These are phyloP conservation scores for Vachellia pachyceras DNA, from an alignment of 306 rosid genomes.

Conservation along the genomic window DNA sequence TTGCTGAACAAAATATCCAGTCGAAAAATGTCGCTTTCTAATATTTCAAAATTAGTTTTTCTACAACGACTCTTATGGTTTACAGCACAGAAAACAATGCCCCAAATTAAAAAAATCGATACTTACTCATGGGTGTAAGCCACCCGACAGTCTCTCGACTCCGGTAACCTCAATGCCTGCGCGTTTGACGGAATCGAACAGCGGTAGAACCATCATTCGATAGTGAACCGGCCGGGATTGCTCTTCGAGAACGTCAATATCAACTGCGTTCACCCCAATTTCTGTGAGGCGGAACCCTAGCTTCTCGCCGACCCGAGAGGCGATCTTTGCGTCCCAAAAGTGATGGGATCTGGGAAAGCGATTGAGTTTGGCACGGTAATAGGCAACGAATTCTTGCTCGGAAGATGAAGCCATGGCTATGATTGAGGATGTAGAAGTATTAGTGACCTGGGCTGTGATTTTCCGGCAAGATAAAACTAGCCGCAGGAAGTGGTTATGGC, in stretches of 20 bases:
- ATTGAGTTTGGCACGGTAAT: conserved; percentile 46
- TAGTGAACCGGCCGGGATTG: conserved; percentile 42
- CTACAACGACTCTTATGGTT: no score
- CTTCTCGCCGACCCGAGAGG: conserved; percentile 56
- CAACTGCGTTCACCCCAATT: conserved; percentile 47
- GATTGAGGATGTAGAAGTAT: conserved; percentile 47
- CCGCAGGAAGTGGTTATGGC: conserved; percentile 40
- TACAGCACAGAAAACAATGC: neutral
- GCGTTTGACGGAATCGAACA: conserved; percentile 49
- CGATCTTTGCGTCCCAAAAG: conserved; percentile 51
- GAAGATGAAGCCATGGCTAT: conserved; percentile 61
- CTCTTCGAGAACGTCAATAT: conserved; percentile 43
- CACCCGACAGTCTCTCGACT: conserved; percentile 4
- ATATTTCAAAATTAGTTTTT: neutral
- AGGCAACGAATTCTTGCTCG: conserved; percentile 49
- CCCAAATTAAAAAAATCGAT: neutral
- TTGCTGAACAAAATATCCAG: neutral
- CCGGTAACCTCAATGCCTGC: conserved; percentile 46
- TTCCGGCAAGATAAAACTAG: conserved; percentile 52
- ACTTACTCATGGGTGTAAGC: neutral
- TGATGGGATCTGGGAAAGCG: conserved; percentile 53
- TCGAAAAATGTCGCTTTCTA: neutral
- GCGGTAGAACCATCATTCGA: conserved; percentile 43
- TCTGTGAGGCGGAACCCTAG: conserved; percentile 51
- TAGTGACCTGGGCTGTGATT: conserved; percentile 52